These are phyloP conservation scores for barrel medic (Medicago truncatula) DNA, from an alignment of 306 rosid genomes.

Conservation along the genomic window MtrunA17r5.0-ANR NC_053042.1:40257501-40258000, in stretches of 20 bases:
- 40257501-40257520: background rate
- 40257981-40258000: no score
- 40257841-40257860: background rate
- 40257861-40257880: background rate
- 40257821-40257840: background rate
- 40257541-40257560: constrained; percentile 64
- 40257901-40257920: background rate
- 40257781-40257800: background rate
- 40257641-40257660: background rate
- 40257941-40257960: no score
- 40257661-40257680: constrained; percentile 12
- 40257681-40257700: no score
- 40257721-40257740: background rate
- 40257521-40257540: constrained; percentile 49
- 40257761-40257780: background rate
- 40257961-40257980: background rate
- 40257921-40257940: no score
- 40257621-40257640: constrained; percentile 30
- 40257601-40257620: constrained; percentile 21
- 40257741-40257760: background rate
- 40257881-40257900: background rate
- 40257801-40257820: background rate
- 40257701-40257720: background rate
- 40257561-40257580: constrained; percentile 54
- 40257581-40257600: constrained; percentile 54